Base-by-base conservation (phyloP, 495 filamentous ascomycete species). In the Neurospora tetrasperma region DNA sequence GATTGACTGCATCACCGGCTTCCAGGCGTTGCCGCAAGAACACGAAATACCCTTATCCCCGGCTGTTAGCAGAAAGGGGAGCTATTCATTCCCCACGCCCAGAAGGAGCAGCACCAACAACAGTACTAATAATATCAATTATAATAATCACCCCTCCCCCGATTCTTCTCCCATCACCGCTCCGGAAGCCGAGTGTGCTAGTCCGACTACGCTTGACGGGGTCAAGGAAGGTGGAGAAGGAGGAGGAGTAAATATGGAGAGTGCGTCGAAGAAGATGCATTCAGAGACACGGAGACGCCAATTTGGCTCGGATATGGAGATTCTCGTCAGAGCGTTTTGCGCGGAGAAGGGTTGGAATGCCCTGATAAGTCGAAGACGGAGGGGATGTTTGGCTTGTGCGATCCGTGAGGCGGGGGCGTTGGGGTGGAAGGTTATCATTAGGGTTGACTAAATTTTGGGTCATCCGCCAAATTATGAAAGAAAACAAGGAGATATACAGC, bases 361-460 rank as follows among this genome's bases (percentile, higher is more conserved):
- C 18, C 74, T 94, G 69, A 87, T 94, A 73, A 90, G 89, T 69
- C 82, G 90, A 40, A 84, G 84, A 62, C 86, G 88, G 69, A 83
- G 89, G 74, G 89, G 87, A 0, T 93, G 91, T 77, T 74, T 93
- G 43, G 84, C 85, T 10, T 93, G 91, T 76, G 89, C 90, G 75
- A 86, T 94, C 39, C 83, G 91, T 35, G 91, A 94, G 80, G 91
- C 90, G 0, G 86, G 86, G 12, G 91, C 91, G 8, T 75, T 93
- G 68, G 88, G 88, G 8, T 88, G 90, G 81, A 86, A 85, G 66
- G 86, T 92, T 20, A 84, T 94, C 44, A 83, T 94, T 43, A 83
- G 90, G 71, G 84, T 91, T 12, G 85, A 88, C 20, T 88, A 77
- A 80, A 27, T 27, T 0, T 62, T 71, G 12, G 54, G 11, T 12